A percentile compares a stretch with the other conserved stretches of the same genome.
Conservation (phyloP, 495 filamentous ascomycete genomes). For the Hyaloscypha finlandica region DNA sequence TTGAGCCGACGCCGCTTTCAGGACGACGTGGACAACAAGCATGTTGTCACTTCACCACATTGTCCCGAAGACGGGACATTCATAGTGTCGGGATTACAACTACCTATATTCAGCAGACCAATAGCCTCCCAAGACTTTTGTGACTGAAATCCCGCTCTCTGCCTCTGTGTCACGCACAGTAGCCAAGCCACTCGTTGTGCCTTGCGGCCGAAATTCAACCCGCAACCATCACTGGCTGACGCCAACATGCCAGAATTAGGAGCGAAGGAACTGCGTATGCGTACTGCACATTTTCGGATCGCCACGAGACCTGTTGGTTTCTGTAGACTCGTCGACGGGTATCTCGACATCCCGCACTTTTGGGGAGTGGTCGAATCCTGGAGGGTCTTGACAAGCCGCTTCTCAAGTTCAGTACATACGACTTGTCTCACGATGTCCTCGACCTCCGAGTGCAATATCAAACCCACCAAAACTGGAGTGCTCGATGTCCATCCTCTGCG, state of each 20-base stretch:
- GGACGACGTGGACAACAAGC: not conserved
- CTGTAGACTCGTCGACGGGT: not conserved
- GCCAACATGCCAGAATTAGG: not conserved
- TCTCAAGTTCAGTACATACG: no score
- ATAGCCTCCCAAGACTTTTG: not conserved
- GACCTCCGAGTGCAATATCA: no score
- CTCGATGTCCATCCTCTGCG: no score
- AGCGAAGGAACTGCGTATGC: not conserved
- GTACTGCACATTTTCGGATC: not conserved
- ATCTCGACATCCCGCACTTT: not conserved
- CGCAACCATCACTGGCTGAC: not conserved
- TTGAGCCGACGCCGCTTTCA: not conserved
- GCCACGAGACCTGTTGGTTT: not conserved
- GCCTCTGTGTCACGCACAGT: not conserved
- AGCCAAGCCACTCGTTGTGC: not conserved
- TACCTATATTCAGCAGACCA: not conserved
- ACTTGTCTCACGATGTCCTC: no score
- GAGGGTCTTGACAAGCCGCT: not conserved
- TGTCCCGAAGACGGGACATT: not conserved
- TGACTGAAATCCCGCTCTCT: not conserved
- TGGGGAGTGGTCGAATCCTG: not conserved
- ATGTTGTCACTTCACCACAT: not conserved
- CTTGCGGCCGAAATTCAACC: not conserved
- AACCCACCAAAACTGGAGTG: no score
- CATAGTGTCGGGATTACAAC: not conserved